phyloP scores from a whole-genome alignment of 2,329 filamentous ascomycete species.

The Scleromitrula shiraiana region DNA sequence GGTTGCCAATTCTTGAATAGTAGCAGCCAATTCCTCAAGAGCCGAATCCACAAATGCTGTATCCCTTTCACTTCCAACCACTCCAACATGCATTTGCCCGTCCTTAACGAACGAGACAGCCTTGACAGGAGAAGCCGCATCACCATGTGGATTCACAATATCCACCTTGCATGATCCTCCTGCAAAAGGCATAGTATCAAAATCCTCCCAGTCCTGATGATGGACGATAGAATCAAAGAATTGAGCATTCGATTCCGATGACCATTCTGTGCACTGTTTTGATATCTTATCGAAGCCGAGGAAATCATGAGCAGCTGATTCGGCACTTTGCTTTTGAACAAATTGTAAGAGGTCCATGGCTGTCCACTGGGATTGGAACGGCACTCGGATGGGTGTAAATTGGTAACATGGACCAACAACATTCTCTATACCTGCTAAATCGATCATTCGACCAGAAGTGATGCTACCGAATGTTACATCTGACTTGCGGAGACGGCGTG shows the following conservation, averaged over 20 bases:
- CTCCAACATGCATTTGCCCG: conserved; percentile 35
- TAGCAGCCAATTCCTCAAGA: conserved; percentile 26
- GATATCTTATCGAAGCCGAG: conserved; percentile 32
- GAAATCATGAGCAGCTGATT: conserved; percentile 29
- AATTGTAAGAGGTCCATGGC: conserved; percentile 28
- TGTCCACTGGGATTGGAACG: conserved; percentile 30
- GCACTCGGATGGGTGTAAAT: conserved; percentile 37
- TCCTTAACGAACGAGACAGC: conserved; percentile 37
- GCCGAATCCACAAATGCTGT: conserved; percentile 30
- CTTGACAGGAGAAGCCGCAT: conserved; percentile 37
- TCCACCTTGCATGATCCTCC: conserved; percentile 26
- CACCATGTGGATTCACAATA: conserved; percentile 32
- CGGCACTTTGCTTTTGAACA: conserved; percentile 30
- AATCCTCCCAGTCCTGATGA: conserved; percentile 32
- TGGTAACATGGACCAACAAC: conserved; percentile 40
- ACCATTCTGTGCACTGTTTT: conserved; percentile 31
- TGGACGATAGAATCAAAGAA: conserved; percentile 33
- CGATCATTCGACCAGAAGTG: conserved; percentile 36
- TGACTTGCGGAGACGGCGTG: conserved; percentile 19
- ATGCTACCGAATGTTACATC: conserved; percentile 27
- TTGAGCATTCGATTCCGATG: conserved; percentile 11
- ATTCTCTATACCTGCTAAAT: conserved; percentile 30
- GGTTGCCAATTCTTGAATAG: conserved; percentile 17
- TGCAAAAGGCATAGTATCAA: conserved; percentile 37
- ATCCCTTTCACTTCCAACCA: conserved; percentile 37